Conservation (phyloP, 371 early-diverging fungal species). For the Actinomortierella wolfii region DNA sequence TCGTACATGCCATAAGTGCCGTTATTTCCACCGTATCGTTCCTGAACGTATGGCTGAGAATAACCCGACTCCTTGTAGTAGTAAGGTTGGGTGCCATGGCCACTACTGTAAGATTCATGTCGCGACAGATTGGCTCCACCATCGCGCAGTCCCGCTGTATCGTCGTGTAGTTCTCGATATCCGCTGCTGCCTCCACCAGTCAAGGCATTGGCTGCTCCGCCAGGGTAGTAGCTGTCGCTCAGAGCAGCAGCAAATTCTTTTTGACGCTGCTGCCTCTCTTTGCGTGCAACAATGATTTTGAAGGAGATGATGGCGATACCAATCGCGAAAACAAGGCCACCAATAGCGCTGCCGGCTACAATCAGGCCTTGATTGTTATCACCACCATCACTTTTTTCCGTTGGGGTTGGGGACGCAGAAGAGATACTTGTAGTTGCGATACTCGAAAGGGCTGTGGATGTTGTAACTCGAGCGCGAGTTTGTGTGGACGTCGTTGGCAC, state of each 20-base stretch:
- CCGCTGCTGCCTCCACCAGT: conserved; percentile 20
- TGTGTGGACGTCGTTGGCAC: background rate
- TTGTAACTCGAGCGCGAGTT: background rate
- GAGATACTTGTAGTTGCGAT: background rate
- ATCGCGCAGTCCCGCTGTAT: background rate
- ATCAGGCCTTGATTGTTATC: background rate
- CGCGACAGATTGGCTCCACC: conserved; percentile 27
- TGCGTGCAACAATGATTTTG: conserved; percentile 15
- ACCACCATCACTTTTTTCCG: background rate
- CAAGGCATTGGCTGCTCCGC: conserved; percentile 8
- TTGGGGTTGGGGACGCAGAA: background rate
- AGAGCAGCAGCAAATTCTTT: conserved; percentile 42
- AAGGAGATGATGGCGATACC: conserved; percentile 30
- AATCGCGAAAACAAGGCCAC: conserved; percentile 30
- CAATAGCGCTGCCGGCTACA: conserved; percentile 19
- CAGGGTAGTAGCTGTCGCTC: conserved; percentile 25
- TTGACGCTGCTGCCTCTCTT: conserved; percentile 22
- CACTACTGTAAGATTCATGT: conserved; percentile 18
- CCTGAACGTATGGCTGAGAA: conserved; percentile 28
- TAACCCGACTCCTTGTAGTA: conserved; percentile 14
- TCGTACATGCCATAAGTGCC: conserved; percentile 35
- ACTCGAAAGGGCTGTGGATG: too few relatives aligned
- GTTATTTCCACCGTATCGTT: conserved; percentile 28
- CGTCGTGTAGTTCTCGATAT: conserved; percentile 32
- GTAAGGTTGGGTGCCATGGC: conserved; percentile 5